Base-by-base conservation (phyloP, 148 eudicot species). In the Pharnaceum exiguum region DNA sequence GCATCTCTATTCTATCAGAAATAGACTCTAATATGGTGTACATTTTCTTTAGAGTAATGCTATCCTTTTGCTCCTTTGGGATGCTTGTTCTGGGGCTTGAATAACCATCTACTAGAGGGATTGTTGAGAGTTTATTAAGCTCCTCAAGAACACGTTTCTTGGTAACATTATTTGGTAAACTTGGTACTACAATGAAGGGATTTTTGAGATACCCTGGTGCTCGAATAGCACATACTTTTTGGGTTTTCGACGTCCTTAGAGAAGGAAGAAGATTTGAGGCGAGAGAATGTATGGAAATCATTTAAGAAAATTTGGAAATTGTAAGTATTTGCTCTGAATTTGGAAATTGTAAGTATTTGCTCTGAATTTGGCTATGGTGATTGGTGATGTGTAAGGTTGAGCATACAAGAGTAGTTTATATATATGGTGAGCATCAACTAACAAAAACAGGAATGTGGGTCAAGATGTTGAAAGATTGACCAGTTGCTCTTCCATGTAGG, bases 1-100 rank as follows among this genome's bases (percentile, higher is more conserved):
- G 93, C 87, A 82, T 82, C 71, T 85, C 93, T 10, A 85, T 75
- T 23, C 93, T 66, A 28, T 85, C 93, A 0, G 66, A 65, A 3
- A 85, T 46, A 0, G 67, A 66, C 55, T 85, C 93, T 61, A 79
- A 21, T 36, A 85, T 66, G 5, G 70, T 70, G 25, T 77, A 71
- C 10, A 85, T 57, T n/a, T n/a, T n/a, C 63, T 79, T 82, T 17
- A 58, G n/a, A 0, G 10, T 47, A 12, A 3, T 36, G 2, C 10
- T 16, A 18, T 70, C 46, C 19, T 65, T 46, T 11, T 1, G 45
- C 0, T 40, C 63, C 32, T 44, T 35, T 0, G 48, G 18, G 3
- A 5, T n/a, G 8, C n/a, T n/a, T n/a, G 16, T 3, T 10, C 2
- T 23, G 1, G 5, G 45, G 9, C 25, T 63, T 24, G 25, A 36